Evolutionary conservation across 345 rosid genomes (phyloP).

Genomic region (Hypericum perforatum): DNA sequence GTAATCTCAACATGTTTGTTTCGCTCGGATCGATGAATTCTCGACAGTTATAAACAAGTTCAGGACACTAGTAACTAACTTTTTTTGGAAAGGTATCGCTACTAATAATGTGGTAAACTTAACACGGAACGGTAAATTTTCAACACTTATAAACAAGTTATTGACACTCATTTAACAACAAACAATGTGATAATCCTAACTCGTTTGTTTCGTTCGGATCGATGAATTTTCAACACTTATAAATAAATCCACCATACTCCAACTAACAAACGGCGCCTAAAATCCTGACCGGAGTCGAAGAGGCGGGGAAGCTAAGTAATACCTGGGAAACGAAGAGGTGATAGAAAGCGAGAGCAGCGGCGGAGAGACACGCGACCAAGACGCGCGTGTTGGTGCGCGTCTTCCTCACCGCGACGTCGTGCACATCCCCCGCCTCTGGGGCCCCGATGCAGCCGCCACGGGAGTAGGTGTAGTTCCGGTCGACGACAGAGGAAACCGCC

Average conservation of each 20-base stretch:
- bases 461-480: constrained; percentile 33
- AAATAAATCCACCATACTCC: neutral
- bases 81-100: too few relatives aligned
- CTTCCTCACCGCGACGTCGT: constrained; percentile 44
- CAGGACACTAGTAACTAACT: too few relatives aligned
- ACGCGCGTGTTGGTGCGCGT: constrained; percentile 19
- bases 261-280: neutral
- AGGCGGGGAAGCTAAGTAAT: neutral
- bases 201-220: too few relatives aligned
- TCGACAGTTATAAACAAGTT: too few relatives aligned
- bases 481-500: constrained; percentile 28
- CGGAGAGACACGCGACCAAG: constrained; percentile 23
- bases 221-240: too few relatives aligned
- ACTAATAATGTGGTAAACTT: too few relatives aligned
- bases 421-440: constrained; percentile 40
- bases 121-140: too few relatives aligned
- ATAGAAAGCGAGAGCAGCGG: constrained; percentile 23
- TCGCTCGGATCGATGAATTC: too few relatives aligned
- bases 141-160: too few relatives aligned
- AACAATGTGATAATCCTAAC: too few relatives aligned
- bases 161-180: too few relatives aligned
- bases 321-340: constrained; percentile 41
- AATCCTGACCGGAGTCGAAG: neutral
- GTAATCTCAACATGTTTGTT: too few relatives aligned
- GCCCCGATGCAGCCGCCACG: constrained; percentile 31